Conservation (phyloP, 768 basidiomycete species). For the Suillus plorans region DNA sequence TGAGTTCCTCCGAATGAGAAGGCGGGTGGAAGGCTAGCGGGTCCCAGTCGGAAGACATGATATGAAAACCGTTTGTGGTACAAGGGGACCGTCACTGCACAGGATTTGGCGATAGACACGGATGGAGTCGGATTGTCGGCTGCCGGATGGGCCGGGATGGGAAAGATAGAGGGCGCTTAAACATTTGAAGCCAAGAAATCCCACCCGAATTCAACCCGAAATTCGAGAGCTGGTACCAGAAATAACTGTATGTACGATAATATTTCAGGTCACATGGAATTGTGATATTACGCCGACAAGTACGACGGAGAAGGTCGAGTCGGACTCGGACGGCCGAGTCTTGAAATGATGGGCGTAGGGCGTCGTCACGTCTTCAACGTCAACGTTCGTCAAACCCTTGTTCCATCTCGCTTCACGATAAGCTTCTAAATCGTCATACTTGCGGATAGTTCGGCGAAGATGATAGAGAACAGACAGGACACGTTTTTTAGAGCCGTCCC, state of each 20-base stretch:
- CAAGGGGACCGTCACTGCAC: background rate
- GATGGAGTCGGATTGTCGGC: background rate
- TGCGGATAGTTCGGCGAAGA: constrained; percentile 13
- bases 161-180: background rate
- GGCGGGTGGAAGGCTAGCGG: constrained; percentile 16
- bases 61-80: background rate
- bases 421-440: background rate
- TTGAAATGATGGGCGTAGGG: background rate
- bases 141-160: background rate
- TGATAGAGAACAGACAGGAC: background rate
- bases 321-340: constrained; percentile 16
- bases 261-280: constrained; percentile 2
- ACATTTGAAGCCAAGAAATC: background rate
- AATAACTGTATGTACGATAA: background rate
- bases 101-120: background rate
- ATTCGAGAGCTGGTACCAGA: background rate
- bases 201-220: background rate
- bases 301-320: background rate
- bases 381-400: background rate
- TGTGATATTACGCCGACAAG: background rate
- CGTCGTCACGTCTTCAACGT: background rate
- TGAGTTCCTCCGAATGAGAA: constrained; percentile 36
- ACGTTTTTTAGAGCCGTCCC: constrained; percentile 11
- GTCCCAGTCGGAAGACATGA: constrained; percentile 5
- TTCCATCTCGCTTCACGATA: background rate